Conservation (phyloP, 202 grass and related monocot species). For the Hordeum pubiflorum region DNA sequence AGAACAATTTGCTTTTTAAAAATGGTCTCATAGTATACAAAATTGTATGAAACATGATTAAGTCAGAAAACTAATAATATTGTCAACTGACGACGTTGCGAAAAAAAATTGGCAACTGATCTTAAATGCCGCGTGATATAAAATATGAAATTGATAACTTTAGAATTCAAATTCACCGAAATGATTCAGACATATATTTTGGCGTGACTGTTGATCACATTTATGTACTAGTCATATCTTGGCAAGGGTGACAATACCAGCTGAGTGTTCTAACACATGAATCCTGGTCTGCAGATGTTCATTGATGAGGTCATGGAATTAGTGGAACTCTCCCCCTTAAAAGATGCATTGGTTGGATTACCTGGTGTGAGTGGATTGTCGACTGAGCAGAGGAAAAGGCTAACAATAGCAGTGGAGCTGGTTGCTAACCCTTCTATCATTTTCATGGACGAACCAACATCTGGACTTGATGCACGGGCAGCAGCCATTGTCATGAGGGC, state of each 20-base stretch:
- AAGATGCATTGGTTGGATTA: slow-evolving; percentile 69
- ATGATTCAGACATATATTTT: slow-evolving; percentile 6
- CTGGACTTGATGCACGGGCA: slow-evolving; percentile 78
- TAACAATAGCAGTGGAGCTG: slow-evolving; percentile 79
- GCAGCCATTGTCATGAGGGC: slow-evolving; percentile 89
- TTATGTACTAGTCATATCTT: background rate
- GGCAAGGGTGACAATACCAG: background rate
- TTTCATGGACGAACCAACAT: slow-evolving; percentile 94
- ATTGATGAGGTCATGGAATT: slow-evolving; percentile 89
- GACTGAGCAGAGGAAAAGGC: slow-evolving; percentile 79
- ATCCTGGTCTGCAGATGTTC: slow-evolving; percentile 57
- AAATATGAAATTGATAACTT: background rate
- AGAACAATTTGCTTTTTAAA: background rate
- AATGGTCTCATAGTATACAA: background rate
- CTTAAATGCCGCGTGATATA: background rate
- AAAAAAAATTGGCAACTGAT: background rate
- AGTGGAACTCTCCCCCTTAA: slow-evolving; percentile 66
- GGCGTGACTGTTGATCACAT: background rate
- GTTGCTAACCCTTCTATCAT: slow-evolving; percentile 88
- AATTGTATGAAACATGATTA: background rate
- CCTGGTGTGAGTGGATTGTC: slow-evolving; percentile 76
- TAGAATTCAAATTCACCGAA: background rate
- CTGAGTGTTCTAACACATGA: slow-evolving; percentile 10
- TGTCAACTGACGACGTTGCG: background rate
- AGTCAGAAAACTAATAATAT: background rate